Evolutionary conservation across 345 rosid species (phyloP), one percentile per base, ranked within the genome.

Genomic region (Citrus trifoliata): DNA sequence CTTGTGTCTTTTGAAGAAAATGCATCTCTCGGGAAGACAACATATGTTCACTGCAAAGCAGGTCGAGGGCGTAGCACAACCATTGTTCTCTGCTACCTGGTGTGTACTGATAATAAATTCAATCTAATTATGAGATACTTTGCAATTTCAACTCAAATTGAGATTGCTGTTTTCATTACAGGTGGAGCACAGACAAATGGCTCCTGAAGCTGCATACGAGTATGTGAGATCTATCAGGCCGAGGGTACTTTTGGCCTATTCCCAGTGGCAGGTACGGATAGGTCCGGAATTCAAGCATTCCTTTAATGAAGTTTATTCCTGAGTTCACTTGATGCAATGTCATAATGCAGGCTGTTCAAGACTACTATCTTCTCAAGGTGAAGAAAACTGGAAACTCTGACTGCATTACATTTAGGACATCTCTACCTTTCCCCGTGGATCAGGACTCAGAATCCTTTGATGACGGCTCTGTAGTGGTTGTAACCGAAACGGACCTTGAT

Each of bases 41-140:
- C 97, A 4, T 95, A 93, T 56, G 97, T 95, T 70, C 99, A 95
- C 80, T 94, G 99, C 87, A 95, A 95, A 85, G 99, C 99, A 53
- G 99, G 99, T 55, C 88, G 98, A 42, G 99, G 99, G 28, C 97
- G 99, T 67, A 95, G 98, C 86, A 93, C 99, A 33, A 91, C 98
- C 62, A 71, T 95, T 71, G 98, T 93, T 78, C 81, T 95, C 53
- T 94, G 99, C 56, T 58, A 78, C 53, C 66, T 70, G 65, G 75
- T 61, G 65, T 70, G 79, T 66, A 73, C 48, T 22, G 51, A 59
- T 42, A 42, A 10, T 10, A 24, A 53, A 32, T 25, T 38, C 18
- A 7, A n/a, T 55, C 5, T n/a, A 37, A 21, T 35, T 32, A 28
- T 8, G 27, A 68, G 13, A 62, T 51, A 68, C 53, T 27, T 73